Percentiles rank a stretch among this genome's conserved stretches.
Conservation (phyloP, 2,329 filamentous ascomycete genomes). For the Ceratocystis variospora region DNA sequence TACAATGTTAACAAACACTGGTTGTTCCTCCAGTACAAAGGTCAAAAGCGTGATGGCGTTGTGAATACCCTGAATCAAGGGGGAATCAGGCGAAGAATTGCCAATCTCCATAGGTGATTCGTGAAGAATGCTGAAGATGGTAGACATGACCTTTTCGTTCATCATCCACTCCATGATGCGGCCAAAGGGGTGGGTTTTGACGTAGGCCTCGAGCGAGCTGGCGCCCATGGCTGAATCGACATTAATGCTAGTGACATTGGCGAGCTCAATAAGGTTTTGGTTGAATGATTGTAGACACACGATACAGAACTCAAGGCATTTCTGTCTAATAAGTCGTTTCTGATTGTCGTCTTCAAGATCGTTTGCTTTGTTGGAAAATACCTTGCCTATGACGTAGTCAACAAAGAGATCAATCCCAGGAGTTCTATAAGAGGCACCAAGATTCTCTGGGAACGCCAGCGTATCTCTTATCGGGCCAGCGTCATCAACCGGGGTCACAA, state of each 20-base stretch:
- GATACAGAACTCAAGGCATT: conserved; percentile 71
- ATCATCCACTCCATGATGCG: conserved; percentile 98
- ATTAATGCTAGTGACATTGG: conserved; percentile 60
- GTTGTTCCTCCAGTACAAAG: conserved; percentile 70
- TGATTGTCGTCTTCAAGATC: conserved; percentile 56
- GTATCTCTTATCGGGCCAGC: conserved; percentile 53
- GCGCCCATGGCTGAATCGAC: conserved; percentile 64
- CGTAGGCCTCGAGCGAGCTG: conserved; percentile 64
- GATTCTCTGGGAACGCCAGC: conserved; percentile 72
- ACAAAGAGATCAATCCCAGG: conserved; percentile 85
- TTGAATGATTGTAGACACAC: conserved; percentile 79
- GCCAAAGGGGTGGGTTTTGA: conserved; percentile 79
- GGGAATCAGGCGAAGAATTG: conserved; percentile 60
- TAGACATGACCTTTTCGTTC: conserved; percentile 73
- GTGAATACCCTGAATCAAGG: conserved; percentile 64
- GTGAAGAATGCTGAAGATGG: conserved; percentile 65
- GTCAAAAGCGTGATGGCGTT: conserved; percentile 74
- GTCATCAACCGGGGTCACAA: conserved; percentile 53
- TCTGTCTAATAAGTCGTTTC: conserved; percentile 58
- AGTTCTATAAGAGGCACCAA: conserved; percentile 60
- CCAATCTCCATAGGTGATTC: conserved; percentile 61
- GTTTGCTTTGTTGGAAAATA: conserved; percentile 54
- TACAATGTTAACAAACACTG: conserved; percentile 83
- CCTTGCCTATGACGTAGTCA: conserved; percentile 73
- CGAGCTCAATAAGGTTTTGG: conserved; percentile 77